Conservation (phyloP, 1,284 basidiomycete genomes). For the Entoloma clypeatum region DNA sequence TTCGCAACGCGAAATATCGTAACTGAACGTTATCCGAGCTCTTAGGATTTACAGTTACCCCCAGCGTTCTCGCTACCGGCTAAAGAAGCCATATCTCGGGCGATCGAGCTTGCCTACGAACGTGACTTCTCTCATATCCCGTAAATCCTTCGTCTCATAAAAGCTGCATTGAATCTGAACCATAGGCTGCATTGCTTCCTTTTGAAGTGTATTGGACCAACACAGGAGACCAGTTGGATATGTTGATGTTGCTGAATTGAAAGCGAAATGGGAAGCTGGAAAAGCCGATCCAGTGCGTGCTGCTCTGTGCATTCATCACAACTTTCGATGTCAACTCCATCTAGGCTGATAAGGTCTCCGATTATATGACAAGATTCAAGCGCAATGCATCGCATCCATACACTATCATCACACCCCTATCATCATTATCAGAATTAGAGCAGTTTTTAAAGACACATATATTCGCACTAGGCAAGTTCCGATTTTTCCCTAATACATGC, state of each 20-base stretch:
- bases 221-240: slow-evolving; percentile 78
- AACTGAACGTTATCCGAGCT: slow-evolving; percentile 5
- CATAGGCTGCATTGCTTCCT: background rate
- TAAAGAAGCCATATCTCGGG: slow-evolving; percentile 66
- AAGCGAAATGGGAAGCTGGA: slow-evolving; percentile 73
- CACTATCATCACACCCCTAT: slow-evolving; percentile 76
- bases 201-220: slow-evolving; percentile 65
- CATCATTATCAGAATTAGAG: slow-evolving; percentile 74
- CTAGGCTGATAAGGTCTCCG: slow-evolving; percentile 60
- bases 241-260: slow-evolving; percentile 71
- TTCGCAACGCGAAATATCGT: slow-evolving; percentile 3
- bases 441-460: slow-evolving; percentile 66
- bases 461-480: slow-evolving; percentile 71
- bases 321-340: background rate
- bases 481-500: background rate
- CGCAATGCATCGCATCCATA: slow-evolving; percentile 66
- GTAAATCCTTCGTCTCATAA: slow-evolving; percentile 36
- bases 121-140: slow-evolving; percentile 89
- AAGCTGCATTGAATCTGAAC: slow-evolving; percentile 4
- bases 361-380: slow-evolving; percentile 77
- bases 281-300: slow-evolving; percentile 62
- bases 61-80: slow-evolving; percentile 83
- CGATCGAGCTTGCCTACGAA: slow-evolving; percentile 84
- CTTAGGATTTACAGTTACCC: slow-evolving; percentile 81
- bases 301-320: slow-evolving; percentile 3